These are phyloP conservation scores for Purpureocillium lavendulum DNA, from an alignment of 2,329 filamentous ascomycete genomes.

Conservation along the genomic window DNA sequence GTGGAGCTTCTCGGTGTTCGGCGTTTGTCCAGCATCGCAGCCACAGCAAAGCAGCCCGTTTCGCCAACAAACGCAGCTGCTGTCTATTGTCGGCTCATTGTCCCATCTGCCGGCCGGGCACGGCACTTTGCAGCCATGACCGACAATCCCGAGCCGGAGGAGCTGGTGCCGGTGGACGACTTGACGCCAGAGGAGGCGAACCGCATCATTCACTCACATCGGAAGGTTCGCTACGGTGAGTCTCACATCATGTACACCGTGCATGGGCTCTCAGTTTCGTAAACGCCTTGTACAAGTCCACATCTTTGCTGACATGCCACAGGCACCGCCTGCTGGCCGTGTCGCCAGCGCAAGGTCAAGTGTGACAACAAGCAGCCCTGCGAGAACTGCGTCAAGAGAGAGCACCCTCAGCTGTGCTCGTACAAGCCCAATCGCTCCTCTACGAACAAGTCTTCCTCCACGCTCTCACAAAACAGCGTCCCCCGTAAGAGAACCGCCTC, in stretches of 20 bases:
- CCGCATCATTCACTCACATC: constrained; percentile 61
- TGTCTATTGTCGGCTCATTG: not conserved
- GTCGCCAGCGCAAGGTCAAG: constrained; percentile 60
- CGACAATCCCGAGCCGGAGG: constrained; percentile 34
- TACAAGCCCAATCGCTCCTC: constrained; percentile 53
- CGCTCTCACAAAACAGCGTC: constrained; percentile 13
- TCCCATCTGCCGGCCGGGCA: too few relatives aligned
- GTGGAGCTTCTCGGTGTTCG: constrained; percentile 26
- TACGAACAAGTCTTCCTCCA: constrained; percentile 24
- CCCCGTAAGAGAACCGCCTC: constrained; percentile 26
- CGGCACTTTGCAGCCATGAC: constrained; percentile 25
- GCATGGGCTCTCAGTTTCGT: not conserved
- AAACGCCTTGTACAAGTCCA: not conserved
- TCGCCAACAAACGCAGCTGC: not conserved
- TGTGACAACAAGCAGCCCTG: constrained; percentile 62
- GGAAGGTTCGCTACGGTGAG: constrained; percentile 61
- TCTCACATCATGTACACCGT: constrained; percentile 5
- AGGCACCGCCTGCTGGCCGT: constrained; percentile 61
- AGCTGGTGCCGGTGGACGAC: constrained; percentile 41
- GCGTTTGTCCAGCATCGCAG: constrained; percentile 21
- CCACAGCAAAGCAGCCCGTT: constrained; percentile 5
- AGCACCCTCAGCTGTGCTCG: constrained; percentile 56
- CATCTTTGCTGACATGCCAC: constrained; percentile 1
- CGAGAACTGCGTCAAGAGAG: constrained; percentile 59
- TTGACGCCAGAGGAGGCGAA: constrained; percentile 58